Percentiles rank a stretch among this genome's conserved stretches.
These are phyloP conservation scores for Ceriops decandra DNA, from an alignment of 345 rosid species.

Conservation along the genomic window DNA sequence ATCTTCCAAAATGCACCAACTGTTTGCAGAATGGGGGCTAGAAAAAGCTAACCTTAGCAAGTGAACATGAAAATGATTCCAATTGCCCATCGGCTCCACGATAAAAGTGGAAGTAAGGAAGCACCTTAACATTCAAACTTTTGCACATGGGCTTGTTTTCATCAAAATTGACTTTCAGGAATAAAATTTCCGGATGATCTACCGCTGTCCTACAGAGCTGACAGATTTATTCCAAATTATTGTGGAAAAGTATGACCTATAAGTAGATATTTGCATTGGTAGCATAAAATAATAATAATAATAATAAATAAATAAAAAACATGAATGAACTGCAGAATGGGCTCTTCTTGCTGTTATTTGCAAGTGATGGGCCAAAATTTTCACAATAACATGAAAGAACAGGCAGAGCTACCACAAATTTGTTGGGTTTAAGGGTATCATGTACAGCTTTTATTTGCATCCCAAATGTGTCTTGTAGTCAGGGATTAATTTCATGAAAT, in stretches of 20 bases:
- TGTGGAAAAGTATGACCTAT: neutral
- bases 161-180: slow-evolving; percentile 83
- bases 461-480: no score
- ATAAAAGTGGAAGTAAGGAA: slow-evolving; percentile 87
- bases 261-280: no score
- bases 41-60: slow-evolving; percentile 57
- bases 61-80: slow-evolving; percentile 87
- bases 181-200: slow-evolving; percentile 71
- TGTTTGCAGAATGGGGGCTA: neutral
- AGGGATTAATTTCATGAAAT: no score
- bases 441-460: neutral
- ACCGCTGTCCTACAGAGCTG: slow-evolving; percentile 84
- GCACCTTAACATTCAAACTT: slow-evolving; percentile 80
- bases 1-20: no score
- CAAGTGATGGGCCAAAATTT: neutral
- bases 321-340: neutral
- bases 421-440: neutral
- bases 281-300: neutral
- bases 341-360: neutral
- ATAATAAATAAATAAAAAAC: no score
- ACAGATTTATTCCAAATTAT: slow-evolving; percentile 14
- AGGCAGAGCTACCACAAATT: neutral
- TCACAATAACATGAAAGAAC: neutral
- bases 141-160: slow-evolving; percentile 92
- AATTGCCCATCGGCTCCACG: slow-evolving; percentile 83